Evolutionary conservation across 73 alveolate species (phyloP).

Genomic region (Stentor coeruleus): DNA sequence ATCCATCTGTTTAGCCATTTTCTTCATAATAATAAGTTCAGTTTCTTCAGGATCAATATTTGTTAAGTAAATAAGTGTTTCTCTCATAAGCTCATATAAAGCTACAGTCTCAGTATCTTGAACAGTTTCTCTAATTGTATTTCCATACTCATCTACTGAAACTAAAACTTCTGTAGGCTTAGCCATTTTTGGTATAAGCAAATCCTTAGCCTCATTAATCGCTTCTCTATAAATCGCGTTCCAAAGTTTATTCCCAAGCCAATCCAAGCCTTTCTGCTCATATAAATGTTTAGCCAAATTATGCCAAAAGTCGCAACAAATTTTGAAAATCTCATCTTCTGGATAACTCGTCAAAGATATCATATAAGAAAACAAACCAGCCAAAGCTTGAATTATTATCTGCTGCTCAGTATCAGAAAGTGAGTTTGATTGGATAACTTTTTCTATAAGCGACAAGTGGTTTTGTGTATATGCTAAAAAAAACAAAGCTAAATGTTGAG

Average conservation of each 20-base stretch:
- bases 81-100: constrained; percentile 75
- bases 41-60: constrained; percentile 66
- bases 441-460: constrained; percentile 45
- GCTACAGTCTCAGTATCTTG: constrained; percentile 79
- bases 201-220: constrained; percentile 64
- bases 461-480: constrained; percentile 21
- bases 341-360: constrained; percentile 57
- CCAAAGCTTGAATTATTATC: constrained; percentile 24
- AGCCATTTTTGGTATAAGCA: constrained; percentile 84
- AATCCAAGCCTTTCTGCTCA: constrained; percentile 43
- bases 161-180: constrained; percentile 98
- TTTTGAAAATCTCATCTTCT: constrained; percentile 71
- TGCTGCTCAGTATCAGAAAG: constrained; percentile 19
- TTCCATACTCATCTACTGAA: constrained; percentile 82
- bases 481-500: not conserved
- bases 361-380: constrained; percentile 38
- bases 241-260: constrained; percentile 38
- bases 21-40: constrained; percentile 60
- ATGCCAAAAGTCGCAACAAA: constrained; percentile 81
- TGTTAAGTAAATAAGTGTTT: constrained; percentile 62
- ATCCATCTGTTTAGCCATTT: constrained; percentile 63
- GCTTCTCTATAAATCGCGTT: constrained; percentile 37
- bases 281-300: constrained; percentile 45
- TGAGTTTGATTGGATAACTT: constrained; percentile 1
- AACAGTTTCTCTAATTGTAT: constrained; percentile 69